These are phyloP conservation scores for Rhizophagus sp. DNA, from an alignment of 192 early-diverging fungal species.

Conservation along the genomic window DNA sequence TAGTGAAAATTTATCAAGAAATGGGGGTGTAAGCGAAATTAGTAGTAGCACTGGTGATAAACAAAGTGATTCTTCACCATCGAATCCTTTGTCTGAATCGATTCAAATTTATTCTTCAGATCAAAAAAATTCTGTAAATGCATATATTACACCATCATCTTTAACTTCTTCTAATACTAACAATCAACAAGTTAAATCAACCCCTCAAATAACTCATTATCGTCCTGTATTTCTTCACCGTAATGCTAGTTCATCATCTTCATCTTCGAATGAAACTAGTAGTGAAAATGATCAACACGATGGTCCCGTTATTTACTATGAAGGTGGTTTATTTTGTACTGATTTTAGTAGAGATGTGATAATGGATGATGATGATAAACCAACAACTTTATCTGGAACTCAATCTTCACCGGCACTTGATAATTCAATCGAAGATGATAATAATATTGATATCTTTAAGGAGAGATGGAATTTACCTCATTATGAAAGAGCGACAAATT, in stretches of 20 bases:
- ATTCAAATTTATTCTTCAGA: neutral
- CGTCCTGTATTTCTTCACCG: constrained; percentile 6
- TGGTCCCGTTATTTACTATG: constrained; percentile 34
- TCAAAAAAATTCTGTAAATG: neutral
- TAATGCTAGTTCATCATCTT: neutral
- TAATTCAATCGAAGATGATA: neutral
- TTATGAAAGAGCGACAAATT: neutral
- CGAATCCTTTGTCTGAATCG: neutral
- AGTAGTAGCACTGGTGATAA: neutral
- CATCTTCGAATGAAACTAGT: neutral
- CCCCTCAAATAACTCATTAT: constrained; percentile 27
- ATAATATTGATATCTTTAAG: neutral
- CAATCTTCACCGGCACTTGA: neutral
- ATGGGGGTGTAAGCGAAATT: neutral
- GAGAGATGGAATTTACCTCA: neutral
- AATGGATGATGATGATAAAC: neutral
- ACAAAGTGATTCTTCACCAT: neutral
- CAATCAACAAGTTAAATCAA: neutral
- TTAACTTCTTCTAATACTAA: constrained; percentile 3
- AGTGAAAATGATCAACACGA: constrained; percentile 5
- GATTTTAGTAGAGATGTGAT: constrained; percentile 23
- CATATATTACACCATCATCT: neutral
- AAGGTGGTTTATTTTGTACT: constrained; percentile 32
- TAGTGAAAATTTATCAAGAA: neutral
- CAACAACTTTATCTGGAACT: neutral